phyloP scores from a whole-genome alignment of 1,284 basidiomycete genomes.

The Takashimella koratensis region DNA sequence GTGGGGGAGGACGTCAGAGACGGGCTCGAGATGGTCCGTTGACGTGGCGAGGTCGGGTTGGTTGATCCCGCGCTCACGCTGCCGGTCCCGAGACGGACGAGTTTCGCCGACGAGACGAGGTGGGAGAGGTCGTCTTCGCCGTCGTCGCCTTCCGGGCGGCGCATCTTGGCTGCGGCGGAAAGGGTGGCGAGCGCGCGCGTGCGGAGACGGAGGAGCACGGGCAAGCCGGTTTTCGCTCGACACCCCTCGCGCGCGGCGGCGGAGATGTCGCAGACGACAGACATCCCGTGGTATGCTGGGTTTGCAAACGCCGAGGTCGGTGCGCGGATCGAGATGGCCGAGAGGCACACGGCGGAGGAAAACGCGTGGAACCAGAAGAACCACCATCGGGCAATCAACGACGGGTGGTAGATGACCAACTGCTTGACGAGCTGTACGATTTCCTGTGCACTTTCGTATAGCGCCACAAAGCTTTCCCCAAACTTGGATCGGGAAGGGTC shows the following conservation, averaged over 20 bases:
- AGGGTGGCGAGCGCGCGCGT: constrained; percentile 25
- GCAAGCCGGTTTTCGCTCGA: constrained; percentile 42
- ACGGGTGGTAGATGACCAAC: constrained; percentile 45
- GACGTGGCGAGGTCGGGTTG: too few relatives aligned
- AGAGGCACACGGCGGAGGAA: constrained; percentile 45
- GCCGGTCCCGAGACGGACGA: constrained; percentile 25
- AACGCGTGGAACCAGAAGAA: constrained; percentile 49
- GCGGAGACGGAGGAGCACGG: constrained; percentile 34
- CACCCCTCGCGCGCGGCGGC: constrained; percentile 38
- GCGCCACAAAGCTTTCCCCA: constrained; percentile 36
- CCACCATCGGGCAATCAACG: constrained; percentile 45
- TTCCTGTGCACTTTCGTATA: constrained; percentile 45
- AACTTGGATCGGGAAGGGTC: constrained; percentile 35
- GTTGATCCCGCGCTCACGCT: too few relatives aligned
- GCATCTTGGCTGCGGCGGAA: background rate
- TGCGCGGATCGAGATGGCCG: constrained; percentile 42
- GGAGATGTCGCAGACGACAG: constrained; percentile 41
- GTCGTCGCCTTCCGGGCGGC: constrained; percentile 1
- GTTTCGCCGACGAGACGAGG: constrained; percentile 25
- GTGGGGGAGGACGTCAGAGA: too few relatives aligned
- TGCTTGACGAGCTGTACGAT: constrained; percentile 45
- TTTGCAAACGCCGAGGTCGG: constrained; percentile 41
- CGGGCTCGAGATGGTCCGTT: too few relatives aligned
- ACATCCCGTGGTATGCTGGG: constrained; percentile 38
- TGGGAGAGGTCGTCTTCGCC: constrained; percentile 40